phyloP scores from a whole-genome alignment of 1,284 basidiomycete genomes.

The Calocybe gambosa region DNA sequence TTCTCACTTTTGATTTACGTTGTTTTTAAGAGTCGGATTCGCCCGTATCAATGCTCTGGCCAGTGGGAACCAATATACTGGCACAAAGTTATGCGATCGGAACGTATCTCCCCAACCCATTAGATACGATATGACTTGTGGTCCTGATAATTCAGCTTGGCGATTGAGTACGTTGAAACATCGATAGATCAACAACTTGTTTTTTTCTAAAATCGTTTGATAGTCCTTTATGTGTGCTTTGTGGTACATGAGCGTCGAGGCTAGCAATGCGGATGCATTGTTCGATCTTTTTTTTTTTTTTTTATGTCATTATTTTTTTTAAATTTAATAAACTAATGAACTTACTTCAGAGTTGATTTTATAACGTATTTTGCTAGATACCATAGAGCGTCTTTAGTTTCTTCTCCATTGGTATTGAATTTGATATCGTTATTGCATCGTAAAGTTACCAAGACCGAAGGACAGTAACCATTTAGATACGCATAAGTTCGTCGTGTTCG shows the following conservation, averaged over 20 bases:
- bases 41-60: too few relatives aligned
- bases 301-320: too few relatives aligned
- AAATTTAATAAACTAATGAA: too few relatives aligned
- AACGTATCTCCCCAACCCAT: conserved; percentile 31
- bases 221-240: neutral
- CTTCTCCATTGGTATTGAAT: conserved; percentile 23
- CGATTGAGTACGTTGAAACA: conserved; percentile 24
- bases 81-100: conserved; percentile 25
- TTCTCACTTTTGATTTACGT: too few relatives aligned
- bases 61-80: conserved; percentile 23
- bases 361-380: conserved; percentile 27
- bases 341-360: conserved; percentile 11
- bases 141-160: conserved; percentile 29
- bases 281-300: neutral
- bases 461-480: conserved; percentile 26
- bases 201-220: conserved; percentile 1
- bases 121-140: conserved; percentile 28
- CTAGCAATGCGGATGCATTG: conserved; percentile 8
- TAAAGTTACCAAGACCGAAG: conserved; percentile 17
- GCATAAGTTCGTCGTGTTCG: conserved; percentile 9
- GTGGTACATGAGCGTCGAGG: conserved; percentile 14
- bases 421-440: conserved; percentile 32
- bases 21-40: too few relatives aligned
- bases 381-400: conserved; percentile 20
- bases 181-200: conserved; percentile 15